Percentiles rank a stretch among this genome's conserved stretches.
phyloP scores from a whole-genome alignment of 768 basidiomycete species.

The Kondoa subrosea region DNA sequence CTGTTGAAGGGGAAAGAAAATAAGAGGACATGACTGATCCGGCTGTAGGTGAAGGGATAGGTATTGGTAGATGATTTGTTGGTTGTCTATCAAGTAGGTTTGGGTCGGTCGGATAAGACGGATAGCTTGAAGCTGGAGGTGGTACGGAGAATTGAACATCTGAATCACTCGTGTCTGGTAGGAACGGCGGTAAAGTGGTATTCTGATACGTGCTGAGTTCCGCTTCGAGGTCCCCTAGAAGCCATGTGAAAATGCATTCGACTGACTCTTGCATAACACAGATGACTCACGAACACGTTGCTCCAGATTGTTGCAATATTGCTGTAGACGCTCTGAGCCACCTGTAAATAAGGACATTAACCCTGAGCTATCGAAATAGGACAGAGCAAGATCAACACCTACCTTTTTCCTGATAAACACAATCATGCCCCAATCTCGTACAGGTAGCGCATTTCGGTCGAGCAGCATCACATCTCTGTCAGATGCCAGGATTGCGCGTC shows the following conservation, averaged over 20 bases:
- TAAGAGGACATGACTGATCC: no score
- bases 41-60: no score
- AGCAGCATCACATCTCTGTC: conserved; percentile 11
- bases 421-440: conserved; percentile 19
- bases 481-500: conserved; percentile 7
- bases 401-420: conserved; percentile 7
- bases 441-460: conserved; percentile 18
- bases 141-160: neutral
- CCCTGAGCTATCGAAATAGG: no score
- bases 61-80: no score
- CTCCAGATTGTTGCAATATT: conserved; percentile 14
- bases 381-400: conserved; percentile 7
- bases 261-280: neutral
- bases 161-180: neutral
- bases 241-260: neutral
- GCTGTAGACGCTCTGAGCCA: conserved; percentile 16
- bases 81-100: no score
- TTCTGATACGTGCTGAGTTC: neutral
- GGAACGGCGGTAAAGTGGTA: neutral
- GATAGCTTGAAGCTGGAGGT: no score
- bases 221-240: neutral
- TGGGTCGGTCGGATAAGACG: no score
- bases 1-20: no score
- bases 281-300: conserved; percentile 15
- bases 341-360: neutral